Evolutionary conservation across 805 yeast genomes (phyloP).

Genomic region (Metschnikowia picachoensis): DNA sequence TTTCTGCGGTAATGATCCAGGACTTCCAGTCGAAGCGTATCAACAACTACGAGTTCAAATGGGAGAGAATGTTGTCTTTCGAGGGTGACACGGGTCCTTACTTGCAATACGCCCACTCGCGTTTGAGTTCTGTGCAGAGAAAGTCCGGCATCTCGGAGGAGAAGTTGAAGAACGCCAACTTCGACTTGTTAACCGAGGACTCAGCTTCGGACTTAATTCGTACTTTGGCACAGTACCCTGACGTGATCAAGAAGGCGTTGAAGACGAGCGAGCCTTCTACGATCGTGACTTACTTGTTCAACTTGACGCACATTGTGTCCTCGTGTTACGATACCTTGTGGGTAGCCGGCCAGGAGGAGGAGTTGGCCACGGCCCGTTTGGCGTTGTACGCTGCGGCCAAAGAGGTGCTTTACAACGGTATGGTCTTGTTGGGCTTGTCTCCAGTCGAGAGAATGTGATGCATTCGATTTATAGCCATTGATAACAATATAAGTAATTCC

Average conservation of each 20-base stretch:
- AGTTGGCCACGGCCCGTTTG: constrained; percentile 83
- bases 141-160: constrained; percentile 51
- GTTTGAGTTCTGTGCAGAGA: constrained; percentile 92
- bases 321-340: constrained; percentile 94
- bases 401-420: constrained; percentile 85
- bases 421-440: constrained; percentile 84
- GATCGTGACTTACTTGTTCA: constrained; percentile 88
- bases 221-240: constrained; percentile 86
- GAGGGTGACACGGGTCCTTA: constrained; percentile 99
- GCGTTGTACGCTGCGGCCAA: constrained; percentile 88
- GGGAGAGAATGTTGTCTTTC: constrained; percentile 97
- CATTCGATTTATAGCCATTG: no score
- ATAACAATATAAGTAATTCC: no score
- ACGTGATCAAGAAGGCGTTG: constrained; percentile 74
- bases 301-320: constrained; percentile 87
- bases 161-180: constrained; percentile 48
- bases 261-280: constrained; percentile 91
- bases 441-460: constrained; percentile 97
- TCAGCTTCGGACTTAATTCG: constrained; percentile 71
- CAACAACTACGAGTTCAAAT: constrained; percentile 92
- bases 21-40: constrained; percentile 98
- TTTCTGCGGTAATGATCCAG: constrained; percentile 97
- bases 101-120: constrained; percentile 96
- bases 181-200: constrained; percentile 62
- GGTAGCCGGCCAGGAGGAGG: constrained; percentile 93